Conservation (phyloP, 305 asterid species). For the Withania somnifera region DNA sequence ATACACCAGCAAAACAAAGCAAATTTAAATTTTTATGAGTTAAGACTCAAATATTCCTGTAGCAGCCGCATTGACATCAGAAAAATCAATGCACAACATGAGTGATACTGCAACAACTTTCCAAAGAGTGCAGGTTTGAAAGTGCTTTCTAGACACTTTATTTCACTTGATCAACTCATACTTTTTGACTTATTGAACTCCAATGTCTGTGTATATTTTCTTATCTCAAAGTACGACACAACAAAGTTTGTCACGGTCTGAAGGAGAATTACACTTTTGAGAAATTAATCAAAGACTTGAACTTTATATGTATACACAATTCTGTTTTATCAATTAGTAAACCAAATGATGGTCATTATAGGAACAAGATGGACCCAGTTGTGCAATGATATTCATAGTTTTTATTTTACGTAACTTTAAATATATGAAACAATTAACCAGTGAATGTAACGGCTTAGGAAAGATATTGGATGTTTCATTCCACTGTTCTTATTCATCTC, state of each 20-base stretch:
- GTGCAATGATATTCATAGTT: background rate
- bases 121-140: background rate
- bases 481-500: slow-evolving; percentile 1
- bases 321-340: background rate
- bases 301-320: background rate
- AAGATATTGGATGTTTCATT: background rate
- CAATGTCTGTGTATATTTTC: background rate
- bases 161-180: background rate
- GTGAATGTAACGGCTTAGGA: slow-evolving; percentile 17
- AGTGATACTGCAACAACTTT: background rate
- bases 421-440: background rate
- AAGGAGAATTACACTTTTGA: background rate
- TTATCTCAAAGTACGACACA: background rate
- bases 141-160: background rate
- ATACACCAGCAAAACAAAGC: too few species aligned
- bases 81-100: background rate
- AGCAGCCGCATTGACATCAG: too few species aligned
- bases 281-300: background rate
- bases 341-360: background rate
- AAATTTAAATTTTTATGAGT: too few species aligned
- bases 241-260: background rate
- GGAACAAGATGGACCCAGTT: background rate
- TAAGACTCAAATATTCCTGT: too few species aligned
- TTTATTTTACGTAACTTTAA: background rate
- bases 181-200: background rate